Base-by-base conservation (phyloP, 2,329 filamentous ascomycete species). In the Diaporthe longicolla region DNA sequence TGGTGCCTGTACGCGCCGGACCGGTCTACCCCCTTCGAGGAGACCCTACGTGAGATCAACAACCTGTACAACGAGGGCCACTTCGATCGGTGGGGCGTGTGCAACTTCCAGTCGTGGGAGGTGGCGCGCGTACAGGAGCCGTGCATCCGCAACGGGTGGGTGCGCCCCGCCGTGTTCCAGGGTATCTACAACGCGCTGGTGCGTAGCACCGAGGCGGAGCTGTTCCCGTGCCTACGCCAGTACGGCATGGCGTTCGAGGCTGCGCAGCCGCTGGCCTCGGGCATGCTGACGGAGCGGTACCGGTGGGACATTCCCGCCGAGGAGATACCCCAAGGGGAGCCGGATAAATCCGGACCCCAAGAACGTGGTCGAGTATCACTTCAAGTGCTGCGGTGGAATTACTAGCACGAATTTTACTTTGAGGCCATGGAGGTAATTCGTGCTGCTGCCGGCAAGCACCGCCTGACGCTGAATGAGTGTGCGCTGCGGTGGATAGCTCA, bases 201-300 rank as follows among this genome's bases (percentile, higher is more conserved):
- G n/a, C 24, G 50, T 4, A 13, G 50, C 50, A 54, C 50, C 50
- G 50, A 54, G 50, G 50, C 50, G 9, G 50, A 26, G 50, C 50
- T 54, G 50, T 54, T 54, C 50, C 50, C 50, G 50, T 54, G 50
- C 50, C 50, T 54, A 10, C 50, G 50, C 10, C 24, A 15, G 50
- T 54, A 54, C 50, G 50, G 50, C 50, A 54, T 54, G 50, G 50
- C 50, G n/a, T 54, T 54, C 50, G 50, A 54, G 50, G 50, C 50
- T 11, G 50, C 50, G 50, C 50, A 54, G 50, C 50, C 50, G 50
- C 50, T 54, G n/a, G 50, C 50, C 1, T 54, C 50, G 50, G 50
- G 50, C 3, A 0, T 54, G 11, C n/a, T 55, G 24, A 55, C 52
- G 15, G 52, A 19, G 52, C 52, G 52, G 24, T 55, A 55, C 52